Conservation (phyloP, 208 protist species). For the Trypanosoma grayi region DNA sequence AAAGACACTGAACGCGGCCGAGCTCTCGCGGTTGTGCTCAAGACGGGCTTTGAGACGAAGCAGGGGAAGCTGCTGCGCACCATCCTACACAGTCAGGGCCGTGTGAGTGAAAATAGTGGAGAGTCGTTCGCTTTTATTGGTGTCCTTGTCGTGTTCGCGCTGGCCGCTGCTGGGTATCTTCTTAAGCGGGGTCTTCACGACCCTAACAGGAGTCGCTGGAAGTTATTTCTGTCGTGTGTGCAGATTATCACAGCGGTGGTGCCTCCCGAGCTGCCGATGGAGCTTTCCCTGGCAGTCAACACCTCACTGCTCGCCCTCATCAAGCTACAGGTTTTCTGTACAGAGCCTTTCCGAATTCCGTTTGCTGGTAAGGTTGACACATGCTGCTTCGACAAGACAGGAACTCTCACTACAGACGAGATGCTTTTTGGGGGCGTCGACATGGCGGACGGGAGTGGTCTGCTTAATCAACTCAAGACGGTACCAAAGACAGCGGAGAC, state of each 20-base stretch:
- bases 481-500: constrained; percentile 70
- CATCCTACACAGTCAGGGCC: constrained; percentile 92
- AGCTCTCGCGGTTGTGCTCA: constrained; percentile 95
- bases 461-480: constrained; percentile 74
- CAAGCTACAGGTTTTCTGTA: constrained; percentile 93
- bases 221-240: constrained; percentile 98
- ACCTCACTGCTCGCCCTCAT: constrained; percentile 92
- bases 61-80: constrained; percentile 97
- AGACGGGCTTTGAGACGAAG: constrained; percentile 98
- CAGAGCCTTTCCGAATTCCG: constrained; percentile 99
- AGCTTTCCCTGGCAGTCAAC: constrained; percentile 99
- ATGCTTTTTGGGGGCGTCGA: constrained; percentile 92
- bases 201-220: constrained; percentile 87
- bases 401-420: constrained; percentile 97
- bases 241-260: constrained; percentile 99
- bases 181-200: constrained; percentile 87
- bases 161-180: constrained; percentile 95
- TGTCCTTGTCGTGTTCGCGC: constrained; percentile 97
- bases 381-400: constrained; percentile 99
- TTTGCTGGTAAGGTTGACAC: constrained; percentile 98
- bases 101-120: constrained; percentile 93
- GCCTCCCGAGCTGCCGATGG: constrained; percentile 99
- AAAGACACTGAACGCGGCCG: constrained; percentile 32
- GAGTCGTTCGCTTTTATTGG: constrained; percentile 97
- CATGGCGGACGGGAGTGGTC: constrained; percentile 86